These are phyloP conservation scores for Fomes fomentarius DNA, from an alignment of 1,284 basidiomycete genomes.

Conservation along the genomic window DNA sequence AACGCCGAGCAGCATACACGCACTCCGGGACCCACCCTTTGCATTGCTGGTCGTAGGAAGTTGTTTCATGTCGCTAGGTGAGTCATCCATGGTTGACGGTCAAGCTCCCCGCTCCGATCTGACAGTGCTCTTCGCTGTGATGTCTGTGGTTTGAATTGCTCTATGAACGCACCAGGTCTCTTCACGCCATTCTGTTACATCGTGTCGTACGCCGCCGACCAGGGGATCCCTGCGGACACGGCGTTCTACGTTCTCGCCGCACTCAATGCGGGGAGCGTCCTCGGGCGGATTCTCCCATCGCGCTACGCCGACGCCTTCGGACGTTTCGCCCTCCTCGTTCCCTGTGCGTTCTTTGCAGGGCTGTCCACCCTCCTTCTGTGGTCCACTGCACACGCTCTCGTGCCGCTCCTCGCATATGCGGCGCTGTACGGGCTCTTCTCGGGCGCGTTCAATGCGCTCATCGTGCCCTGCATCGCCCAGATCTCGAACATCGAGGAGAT, in stretches of 20 bases:
- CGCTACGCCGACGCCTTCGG: conserved; percentile 66
- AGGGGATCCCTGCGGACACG: conserved; percentile 18
- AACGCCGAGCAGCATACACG: conserved; percentile 28
- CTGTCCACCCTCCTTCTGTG: conserved; percentile 59
- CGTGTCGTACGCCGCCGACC: conserved; percentile 28
- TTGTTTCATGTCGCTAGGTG: conserved; percentile 37
- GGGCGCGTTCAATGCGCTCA: conserved; percentile 38
- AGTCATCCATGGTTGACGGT: not conserved
- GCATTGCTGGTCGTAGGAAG: conserved; percentile 35
- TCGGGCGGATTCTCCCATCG: conserved; percentile 63
- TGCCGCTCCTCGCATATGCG: conserved; percentile 53
- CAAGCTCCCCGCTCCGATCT: conserved; percentile 1
- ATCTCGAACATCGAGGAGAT: conserved; percentile 53
- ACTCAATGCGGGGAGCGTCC: conserved; percentile 64
- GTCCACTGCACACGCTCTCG: conserved; percentile 42
- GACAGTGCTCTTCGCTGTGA: not conserved
- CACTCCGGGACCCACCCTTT: conserved; percentile 36
- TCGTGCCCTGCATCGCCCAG: conserved; percentile 39
- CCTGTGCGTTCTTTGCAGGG: conserved; percentile 62
- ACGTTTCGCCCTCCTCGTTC: conserved; percentile 57
- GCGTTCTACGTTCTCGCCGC: conserved; percentile 58
- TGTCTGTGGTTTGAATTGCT: too few relatives aligned
- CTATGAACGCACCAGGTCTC: conserved; percentile 38
- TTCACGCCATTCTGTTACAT: conserved; percentile 57
- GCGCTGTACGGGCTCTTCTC: conserved; percentile 52